phyloP scores from a whole-genome alignment of 345 rosid species.

The Mangifera indica region DNA sequence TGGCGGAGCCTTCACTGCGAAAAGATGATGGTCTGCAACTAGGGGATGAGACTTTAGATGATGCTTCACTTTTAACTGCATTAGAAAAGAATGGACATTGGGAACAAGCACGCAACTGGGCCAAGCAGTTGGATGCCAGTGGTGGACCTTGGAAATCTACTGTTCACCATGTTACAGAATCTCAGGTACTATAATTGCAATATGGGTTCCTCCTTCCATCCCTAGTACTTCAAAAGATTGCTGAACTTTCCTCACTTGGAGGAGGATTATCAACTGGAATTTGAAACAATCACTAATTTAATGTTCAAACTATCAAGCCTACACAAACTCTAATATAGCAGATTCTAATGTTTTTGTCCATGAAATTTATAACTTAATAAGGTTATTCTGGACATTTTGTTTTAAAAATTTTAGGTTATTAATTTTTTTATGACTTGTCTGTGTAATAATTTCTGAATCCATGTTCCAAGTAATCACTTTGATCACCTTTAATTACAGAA shows the following conservation, averaged over 20 bases:
- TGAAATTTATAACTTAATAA: background rate
- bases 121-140: slow-evolving; percentile 85
- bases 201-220: background rate
- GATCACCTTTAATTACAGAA: background rate
- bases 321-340: background rate
- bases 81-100: slow-evolving; percentile 81
- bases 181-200: slow-evolving; percentile 58
- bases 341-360: background rate
- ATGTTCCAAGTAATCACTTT: background rate
- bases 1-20: slow-evolving; percentile 85
- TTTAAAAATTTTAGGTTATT: background rate
- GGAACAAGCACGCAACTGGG: slow-evolving; percentile 99
- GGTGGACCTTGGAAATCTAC: slow-evolving; percentile 86
- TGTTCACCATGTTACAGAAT: slow-evolving; percentile 88
- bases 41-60: slow-evolving; percentile 83
- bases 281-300: slow-evolving; percentile 1
- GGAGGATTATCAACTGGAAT: background rate
- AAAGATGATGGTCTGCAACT: slow-evolving; percentile 66
- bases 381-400: background rate
- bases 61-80: slow-evolving; percentile 80
- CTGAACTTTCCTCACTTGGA: background rate
- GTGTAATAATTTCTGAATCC: background rate
- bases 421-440: background rate
- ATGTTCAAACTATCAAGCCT: background rate
- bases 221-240: background rate